These are phyloP conservation scores for Pilobolus umbonatus DNA, from an alignment of 192 early-diverging fungal species.

Conservation along the genomic window DNA sequence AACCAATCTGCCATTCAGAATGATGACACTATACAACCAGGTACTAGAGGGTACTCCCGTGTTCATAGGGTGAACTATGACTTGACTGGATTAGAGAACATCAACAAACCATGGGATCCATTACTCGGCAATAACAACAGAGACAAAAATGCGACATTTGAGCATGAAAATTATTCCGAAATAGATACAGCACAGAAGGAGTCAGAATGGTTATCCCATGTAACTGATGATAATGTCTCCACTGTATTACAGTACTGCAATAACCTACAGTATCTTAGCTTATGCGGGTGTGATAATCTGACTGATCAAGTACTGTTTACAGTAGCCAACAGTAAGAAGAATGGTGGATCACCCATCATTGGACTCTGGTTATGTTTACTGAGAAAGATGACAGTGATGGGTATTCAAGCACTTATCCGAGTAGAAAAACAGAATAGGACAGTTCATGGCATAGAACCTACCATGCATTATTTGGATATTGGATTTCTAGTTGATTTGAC, in stretches of 20 bases:
- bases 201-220: constrained; percentile 16
- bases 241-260: constrained; percentile 5
- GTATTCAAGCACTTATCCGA: background rate
- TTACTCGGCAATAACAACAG: background rate
- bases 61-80: constrained; percentile 5
- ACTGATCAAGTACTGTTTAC: background rate
- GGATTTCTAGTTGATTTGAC: background rate
- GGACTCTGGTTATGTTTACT: constrained; percentile 9
- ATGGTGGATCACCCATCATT: background rate
- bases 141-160: too few relatives aligned
- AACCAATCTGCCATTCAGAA: background rate
- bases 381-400: background rate
- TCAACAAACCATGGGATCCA: background rate
- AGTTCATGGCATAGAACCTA: background rate
- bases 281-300: constrained; percentile 16
- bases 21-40: constrained; percentile 4
- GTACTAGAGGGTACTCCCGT: constrained; percentile 4
- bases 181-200: constrained; percentile 15
- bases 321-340: background rate
- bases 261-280: constrained; percentile 1
- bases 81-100: constrained; percentile 12
- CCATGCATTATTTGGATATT: constrained; percentile 13
- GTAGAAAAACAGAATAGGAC: background rate
- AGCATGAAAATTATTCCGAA: constrained; percentile 22
- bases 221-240: constrained; percentile 4